These are phyloP conservation scores for Prunus salicina DNA, from an alignment of 306 rosid species.

Conservation along the genomic window DNA sequence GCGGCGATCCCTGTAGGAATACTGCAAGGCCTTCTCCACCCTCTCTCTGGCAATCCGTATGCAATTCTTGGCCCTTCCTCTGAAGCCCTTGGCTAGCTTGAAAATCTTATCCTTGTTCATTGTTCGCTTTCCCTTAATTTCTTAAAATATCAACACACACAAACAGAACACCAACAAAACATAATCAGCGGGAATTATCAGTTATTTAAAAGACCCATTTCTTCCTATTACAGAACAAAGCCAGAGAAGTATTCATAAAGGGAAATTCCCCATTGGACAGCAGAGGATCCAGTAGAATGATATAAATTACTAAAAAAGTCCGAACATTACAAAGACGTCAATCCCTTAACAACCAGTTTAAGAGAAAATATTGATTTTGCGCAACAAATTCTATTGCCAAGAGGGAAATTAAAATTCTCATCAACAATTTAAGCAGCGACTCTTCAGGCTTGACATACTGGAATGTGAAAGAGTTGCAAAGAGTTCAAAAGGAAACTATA, in stretches of 20 bases:
- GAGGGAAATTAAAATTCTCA: background rate
- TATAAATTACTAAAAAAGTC: background rate
- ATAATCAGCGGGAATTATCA: background rate
- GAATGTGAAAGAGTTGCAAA: background rate
- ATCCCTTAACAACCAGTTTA: background rate
- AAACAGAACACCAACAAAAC: background rate
- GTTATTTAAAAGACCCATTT: background rate
- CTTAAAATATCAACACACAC: slow-evolving; percentile 14
- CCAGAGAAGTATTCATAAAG: background rate
- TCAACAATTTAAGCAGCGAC: background rate
- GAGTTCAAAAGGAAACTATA: background rate
- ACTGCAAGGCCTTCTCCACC: slow-evolving; percentile 97
- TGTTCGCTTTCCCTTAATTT: slow-evolving; percentile 20
- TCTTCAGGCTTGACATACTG: background rate
- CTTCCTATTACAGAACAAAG: background rate
- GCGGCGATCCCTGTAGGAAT: slow-evolving; percentile 95
- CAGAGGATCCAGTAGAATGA: background rate
- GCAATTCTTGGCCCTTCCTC: slow-evolving; percentile 98
- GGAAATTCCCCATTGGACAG: background rate
- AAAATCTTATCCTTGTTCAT: slow-evolving; percentile 85
- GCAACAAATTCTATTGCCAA: background rate
- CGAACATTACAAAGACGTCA: background rate
- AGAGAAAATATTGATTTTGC: background rate
- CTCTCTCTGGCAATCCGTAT: slow-evolving; percentile 94
- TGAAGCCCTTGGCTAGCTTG: slow-evolving; percentile 92